Base-by-base conservation (phyloP, 352 stramenopile genomes). In the Phytophthora multivora region DNA sequence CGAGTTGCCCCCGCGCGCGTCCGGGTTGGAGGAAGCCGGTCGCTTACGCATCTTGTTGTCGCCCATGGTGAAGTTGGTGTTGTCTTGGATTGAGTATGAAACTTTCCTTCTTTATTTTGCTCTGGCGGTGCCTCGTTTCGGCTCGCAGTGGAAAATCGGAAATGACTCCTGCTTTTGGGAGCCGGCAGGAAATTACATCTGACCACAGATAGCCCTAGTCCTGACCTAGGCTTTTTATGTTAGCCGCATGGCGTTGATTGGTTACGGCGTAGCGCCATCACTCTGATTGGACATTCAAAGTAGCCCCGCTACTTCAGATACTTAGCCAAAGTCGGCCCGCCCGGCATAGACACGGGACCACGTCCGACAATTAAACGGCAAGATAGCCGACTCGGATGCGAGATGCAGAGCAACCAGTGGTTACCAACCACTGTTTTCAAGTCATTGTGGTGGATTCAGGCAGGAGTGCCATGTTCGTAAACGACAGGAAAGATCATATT, bases 21-120 rank as follows among this genome's bases (percentile, higher is more conserved):
- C 64, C 6, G 33, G 13, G 16, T 40, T 50, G 30, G 56, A 41
- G 19, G 33, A 39, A 33, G 51, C 47, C 43, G 66, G 46, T 33
- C 66, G 66, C 46, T 77, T 82, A 5, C 69, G 69, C 59, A 69
- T 62, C 48, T 74, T 79, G 19, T 63, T 63, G 42, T 74, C 69
- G 19, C 56, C 57, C 68, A 80, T 80, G n/a, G 21, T 23, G 31
- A 18, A 15, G 11, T 47, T 23, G 21, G 1, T 55, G 8, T 49
- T 61, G 3, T 50, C 57, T 71, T 64, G 38, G 26, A 15, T 38
- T 65, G 13, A 55, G 43, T 69, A 68, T 59, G 23, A 5, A 21
- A 26, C 5, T 4, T 77, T 80, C 39, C 39, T 66, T 73, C 60
- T 63, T 56, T 76, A 23, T 63, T 67, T 71, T 62, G 39, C 33